These are phyloP conservation scores for Bryoglossum gracile DNA, from an alignment of 495 filamentous ascomycete genomes.

Conservation along the genomic window DNA sequence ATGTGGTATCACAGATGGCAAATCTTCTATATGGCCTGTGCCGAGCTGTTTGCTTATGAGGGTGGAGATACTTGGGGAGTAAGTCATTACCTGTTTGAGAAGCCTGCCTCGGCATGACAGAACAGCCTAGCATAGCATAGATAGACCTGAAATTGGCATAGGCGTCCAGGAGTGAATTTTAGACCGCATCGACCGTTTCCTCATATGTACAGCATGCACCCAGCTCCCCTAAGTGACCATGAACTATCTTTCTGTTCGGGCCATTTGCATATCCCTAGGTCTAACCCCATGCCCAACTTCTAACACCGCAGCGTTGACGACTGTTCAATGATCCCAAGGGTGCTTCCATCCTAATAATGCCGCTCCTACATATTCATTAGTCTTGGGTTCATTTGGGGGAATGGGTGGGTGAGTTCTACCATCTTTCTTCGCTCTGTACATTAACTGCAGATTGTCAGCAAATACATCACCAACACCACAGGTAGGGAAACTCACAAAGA, in stretches of 20 bases:
- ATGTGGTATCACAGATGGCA: slow-evolving; percentile 62
- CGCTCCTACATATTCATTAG: slow-evolving; percentile 37
- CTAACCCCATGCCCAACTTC: too few species aligned
- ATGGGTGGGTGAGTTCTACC: slow-evolving; percentile 31
- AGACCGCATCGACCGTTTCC: neutral
- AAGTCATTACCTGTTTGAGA: slow-evolving; percentile 54
- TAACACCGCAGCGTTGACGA: neutral
- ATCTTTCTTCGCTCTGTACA: slow-evolving; percentile 96
- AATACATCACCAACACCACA: neutral
- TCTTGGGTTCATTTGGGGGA: neutral
- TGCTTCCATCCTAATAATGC: slow-evolving; percentile 91
- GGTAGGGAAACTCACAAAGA: slow-evolving; percentile 63
- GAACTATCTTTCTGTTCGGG: too few species aligned
- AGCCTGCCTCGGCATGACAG: slow-evolving; percentile 27
- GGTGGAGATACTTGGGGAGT: slow-evolving; percentile 59
- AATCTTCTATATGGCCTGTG: slow-evolving; percentile 62
- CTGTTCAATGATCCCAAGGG: slow-evolving; percentile 95
- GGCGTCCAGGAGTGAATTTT: neutral
- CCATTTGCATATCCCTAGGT: too few species aligned
- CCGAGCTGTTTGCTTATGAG: slow-evolving; percentile 55
- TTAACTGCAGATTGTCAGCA: slow-evolving; percentile 49
- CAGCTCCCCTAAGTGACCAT: too few species aligned
- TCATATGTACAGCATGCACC: slow-evolving; percentile 12
- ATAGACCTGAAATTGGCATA: neutral
- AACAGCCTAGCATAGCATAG: too few species aligned